These are phyloP conservation scores for Coniochaeta sp. DNA, from an alignment of 2,329 filamentous ascomycete genomes.

Conservation along the genomic window DNA sequence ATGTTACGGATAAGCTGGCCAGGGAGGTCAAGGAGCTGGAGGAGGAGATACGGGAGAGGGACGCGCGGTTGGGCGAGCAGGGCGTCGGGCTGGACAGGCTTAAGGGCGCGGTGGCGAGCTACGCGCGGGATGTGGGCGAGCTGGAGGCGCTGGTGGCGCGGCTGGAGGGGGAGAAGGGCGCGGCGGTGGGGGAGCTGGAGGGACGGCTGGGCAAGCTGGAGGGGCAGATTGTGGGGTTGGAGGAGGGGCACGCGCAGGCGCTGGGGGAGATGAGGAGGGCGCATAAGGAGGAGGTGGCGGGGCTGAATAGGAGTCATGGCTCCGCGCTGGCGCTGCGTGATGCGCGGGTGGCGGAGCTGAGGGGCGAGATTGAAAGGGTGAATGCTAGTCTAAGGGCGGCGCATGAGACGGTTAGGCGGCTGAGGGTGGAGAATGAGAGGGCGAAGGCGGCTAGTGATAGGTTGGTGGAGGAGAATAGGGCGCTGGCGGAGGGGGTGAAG, in stretches of 20 bases:
- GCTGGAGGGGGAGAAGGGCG: constrained; percentile 34
- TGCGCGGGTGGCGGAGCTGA: constrained; percentile 39
- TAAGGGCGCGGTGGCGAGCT: constrained; percentile 42
- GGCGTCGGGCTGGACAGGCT: constrained; percentile 43
- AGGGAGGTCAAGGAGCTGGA: constrained; percentile 29
- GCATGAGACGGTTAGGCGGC: constrained; percentile 33
- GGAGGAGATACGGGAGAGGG: constrained; percentile 19
- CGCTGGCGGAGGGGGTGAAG: constrained; percentile 25
- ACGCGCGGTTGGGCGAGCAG: constrained; percentile 35
- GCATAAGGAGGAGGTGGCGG: constrained; percentile 16
- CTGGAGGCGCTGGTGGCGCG: constrained; percentile 43
- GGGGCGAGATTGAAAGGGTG: constrained; percentile 39
- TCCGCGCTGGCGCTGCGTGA: constrained; percentile 43
- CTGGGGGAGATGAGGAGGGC: constrained; percentile 18
- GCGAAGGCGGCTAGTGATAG: constrained; percentile 19
- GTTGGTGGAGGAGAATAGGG: constrained; percentile 37
- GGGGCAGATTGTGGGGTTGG: constrained; percentile 27
- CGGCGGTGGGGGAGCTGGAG: constrained; percentile 25
- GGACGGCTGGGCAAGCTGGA: constrained; percentile 22
- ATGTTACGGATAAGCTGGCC: constrained; percentile 41
- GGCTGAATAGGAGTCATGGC: constrained; percentile 34
- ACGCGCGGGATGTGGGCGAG: constrained; percentile 45
- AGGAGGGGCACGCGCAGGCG: constrained; percentile 21
- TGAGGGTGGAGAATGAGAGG: constrained; percentile 38
- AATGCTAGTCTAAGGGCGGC: constrained; percentile 37